These are phyloP conservation scores for Suillus hirtellus DNA, from an alignment of 768 basidiomycete genomes.

Conservation along the genomic window DNA sequence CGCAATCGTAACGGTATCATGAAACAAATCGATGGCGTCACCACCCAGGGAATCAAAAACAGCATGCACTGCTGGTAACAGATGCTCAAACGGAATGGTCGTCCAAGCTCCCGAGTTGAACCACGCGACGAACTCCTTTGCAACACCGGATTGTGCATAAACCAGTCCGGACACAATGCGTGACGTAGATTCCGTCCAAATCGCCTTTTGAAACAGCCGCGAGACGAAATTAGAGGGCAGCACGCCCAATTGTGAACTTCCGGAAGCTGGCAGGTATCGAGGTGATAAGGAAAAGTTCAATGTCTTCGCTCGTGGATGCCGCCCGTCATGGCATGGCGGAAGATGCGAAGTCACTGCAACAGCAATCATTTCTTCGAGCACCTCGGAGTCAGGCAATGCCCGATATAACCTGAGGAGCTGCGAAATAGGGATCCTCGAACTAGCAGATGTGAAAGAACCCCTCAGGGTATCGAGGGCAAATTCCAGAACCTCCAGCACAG, in stretches of 20 bases:
- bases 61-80: conserved; percentile 44
- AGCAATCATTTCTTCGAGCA: conserved; percentile 52
- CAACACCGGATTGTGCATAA: conserved; percentile 30
- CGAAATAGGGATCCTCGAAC: conserved; percentile 29
- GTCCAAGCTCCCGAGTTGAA: conserved; percentile 32
- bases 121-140: conserved; percentile 33
- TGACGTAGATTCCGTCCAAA: conserved; percentile 46
- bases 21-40: conserved; percentile 20
- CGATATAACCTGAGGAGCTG: conserved; percentile 40
- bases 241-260: conserved; percentile 9
- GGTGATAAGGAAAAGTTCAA: conserved; percentile 11
- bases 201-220: conserved; percentile 41
- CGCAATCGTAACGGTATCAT: conserved; percentile 16
- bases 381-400: conserved; percentile 34
- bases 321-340: conserved; percentile 31
- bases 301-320: conserved; percentile 12
- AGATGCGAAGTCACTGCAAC: conserved; percentile 37
- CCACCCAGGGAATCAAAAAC: conserved; percentile 44
- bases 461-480: conserved; percentile 33
- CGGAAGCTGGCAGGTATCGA: background rate
- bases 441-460: conserved; percentile 6
- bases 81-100: conserved; percentile 21
- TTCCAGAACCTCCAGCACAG: conserved; percentile 40
- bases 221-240: conserved; percentile 28
- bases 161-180: conserved; percentile 44